Evolutionary conservation across 345 rosid species (phyloP).

Genomic region (Brassica juncea): DNA sequence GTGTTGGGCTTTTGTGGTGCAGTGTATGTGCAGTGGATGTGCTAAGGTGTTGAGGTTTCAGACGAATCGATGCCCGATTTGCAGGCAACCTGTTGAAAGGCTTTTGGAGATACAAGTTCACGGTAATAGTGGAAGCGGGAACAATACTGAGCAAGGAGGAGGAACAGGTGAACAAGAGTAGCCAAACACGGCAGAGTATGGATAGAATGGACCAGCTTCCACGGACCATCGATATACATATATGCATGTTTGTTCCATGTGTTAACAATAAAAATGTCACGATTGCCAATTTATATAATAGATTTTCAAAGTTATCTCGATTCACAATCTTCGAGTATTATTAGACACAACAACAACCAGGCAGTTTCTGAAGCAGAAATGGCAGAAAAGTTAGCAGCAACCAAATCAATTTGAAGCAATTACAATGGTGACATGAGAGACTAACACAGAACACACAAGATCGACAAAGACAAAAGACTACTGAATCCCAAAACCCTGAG

Average conservation of each 20-base stretch:
- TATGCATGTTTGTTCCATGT: conserved; percentile 12
- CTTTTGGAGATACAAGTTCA: conserved; percentile 87
- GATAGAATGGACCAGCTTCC: background rate
- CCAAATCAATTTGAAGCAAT: conserved; percentile 29
- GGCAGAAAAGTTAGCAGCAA: background rate
- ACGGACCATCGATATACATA: background rate
- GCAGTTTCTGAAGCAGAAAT: conserved; percentile 38
- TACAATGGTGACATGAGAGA: conserved; percentile 53
- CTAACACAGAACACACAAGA: too few species aligned
- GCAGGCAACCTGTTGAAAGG: conserved; percentile 95
- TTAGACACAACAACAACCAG: background rate
- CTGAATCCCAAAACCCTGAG: too few species aligned
- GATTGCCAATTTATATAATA: conserved; percentile 25
- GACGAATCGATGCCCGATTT: conserved; percentile 87
- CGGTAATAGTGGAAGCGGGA: conserved; percentile 32
- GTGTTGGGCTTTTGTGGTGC: conserved; percentile 39
- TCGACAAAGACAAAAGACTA: too few species aligned
- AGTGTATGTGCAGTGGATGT: conserved; percentile 98
- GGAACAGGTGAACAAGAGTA: conserved; percentile 33
- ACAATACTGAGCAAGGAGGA: conserved; percentile 30
- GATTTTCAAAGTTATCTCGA: conserved; percentile 11
- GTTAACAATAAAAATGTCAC: conserved; percentile 30
- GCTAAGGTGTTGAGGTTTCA: conserved; percentile 92
- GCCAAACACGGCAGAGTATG: background rate
- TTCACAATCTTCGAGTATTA: background rate